Base-by-base conservation (phyloP, 441 rosid species). In the Metrosideros polymorpha region DNA sequence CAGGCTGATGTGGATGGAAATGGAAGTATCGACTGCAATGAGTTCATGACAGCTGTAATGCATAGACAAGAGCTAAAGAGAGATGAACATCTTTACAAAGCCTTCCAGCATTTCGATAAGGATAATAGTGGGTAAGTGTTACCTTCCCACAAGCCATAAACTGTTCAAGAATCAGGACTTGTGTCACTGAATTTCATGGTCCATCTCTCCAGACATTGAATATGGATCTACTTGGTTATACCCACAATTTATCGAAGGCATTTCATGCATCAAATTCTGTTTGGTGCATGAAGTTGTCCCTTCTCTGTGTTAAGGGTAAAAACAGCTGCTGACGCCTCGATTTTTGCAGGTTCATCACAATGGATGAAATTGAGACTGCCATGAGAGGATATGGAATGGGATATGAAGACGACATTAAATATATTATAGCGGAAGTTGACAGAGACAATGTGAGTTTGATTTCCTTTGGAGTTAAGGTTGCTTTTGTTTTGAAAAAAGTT, bases 1-100 rank as follows among this genome's bases (percentile, higher is more conserved):
- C 85, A 94, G 98, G 98, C 96, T 91, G 97, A 95, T 91, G 95
- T 93, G 85, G 96, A 95, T 85, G 94, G 94, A 86, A 93, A 91
- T 27, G 98, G 97, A 55, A 89, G 94, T 9, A 94, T 95, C 61
- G 98, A 95, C 84, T 93, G 93, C 91, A 90, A 92, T 8, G 98
- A 94, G 87, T 95, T 95, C 57, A 92, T 95, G 39, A 92, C 96
- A 6, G 98, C 98, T 10, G 94, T 96, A 32, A 92, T 94, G 98
- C 95, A 94, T 88, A 92, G 93, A 83, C 93, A 93, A 89, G 92
- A 91, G 91, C 93, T 95, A 59, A 95, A 94, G 85, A 92, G 92
- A 77, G 93, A 94, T 32, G 98, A 95, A 84, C 92, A 93, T 90
- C 92, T 95, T 50, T 91, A 86, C 92, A 92, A 92, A 89, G 97